A percentile compares a stretch with the other conserved stretches of the same genome.
Conservation (phyloP, 2,329 filamentous ascomycete genomes). For the Cryphonectria carpinicola region DNA sequence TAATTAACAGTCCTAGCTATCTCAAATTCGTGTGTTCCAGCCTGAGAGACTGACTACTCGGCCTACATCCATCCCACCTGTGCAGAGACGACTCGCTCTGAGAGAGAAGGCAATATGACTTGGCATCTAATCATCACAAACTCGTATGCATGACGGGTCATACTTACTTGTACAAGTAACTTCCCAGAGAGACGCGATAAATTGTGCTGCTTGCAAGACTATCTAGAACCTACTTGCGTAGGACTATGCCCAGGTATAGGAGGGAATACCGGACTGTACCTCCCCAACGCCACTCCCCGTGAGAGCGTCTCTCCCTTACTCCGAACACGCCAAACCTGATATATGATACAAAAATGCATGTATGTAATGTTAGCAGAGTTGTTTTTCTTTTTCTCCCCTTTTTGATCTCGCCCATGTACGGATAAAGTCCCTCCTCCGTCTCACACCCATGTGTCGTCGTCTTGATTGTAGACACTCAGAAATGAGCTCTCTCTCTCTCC, state of each 20-base stretch:
- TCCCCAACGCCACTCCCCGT: slow-evolving; percentile 14
- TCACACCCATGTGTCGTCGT: background rate
- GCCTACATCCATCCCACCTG: too few relatives aligned
- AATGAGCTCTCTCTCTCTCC: background rate
- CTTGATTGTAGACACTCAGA: background rate
- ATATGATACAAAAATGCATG: slow-evolving; percentile 28
- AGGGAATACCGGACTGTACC: slow-evolving; percentile 3
- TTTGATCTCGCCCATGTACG: background rate
- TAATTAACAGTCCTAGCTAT: too few relatives aligned
- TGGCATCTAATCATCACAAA: slow-evolving; percentile 10
- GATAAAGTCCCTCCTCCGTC: background rate
- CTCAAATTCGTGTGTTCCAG: too few relatives aligned
- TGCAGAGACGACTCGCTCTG: background rate
- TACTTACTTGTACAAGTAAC: background rate
- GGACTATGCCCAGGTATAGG: slow-evolving; percentile 4
- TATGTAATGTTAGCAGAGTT: slow-evolving; percentile 20
- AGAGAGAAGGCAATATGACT: background rate
- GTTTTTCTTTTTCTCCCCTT: background rate
- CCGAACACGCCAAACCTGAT: slow-evolving; percentile 19
- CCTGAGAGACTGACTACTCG: too few relatives aligned
- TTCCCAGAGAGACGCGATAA: slow-evolving; percentile 2
- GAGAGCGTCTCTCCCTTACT: background rate
- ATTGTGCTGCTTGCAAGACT: slow-evolving; percentile 11
- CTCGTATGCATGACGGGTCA: slow-evolving; percentile 8
- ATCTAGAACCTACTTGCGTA: background rate